These are phyloP conservation scores for Biancaea sappan DNA, from an alignment of 306 rosid species.

Conservation along the genomic window DNA sequence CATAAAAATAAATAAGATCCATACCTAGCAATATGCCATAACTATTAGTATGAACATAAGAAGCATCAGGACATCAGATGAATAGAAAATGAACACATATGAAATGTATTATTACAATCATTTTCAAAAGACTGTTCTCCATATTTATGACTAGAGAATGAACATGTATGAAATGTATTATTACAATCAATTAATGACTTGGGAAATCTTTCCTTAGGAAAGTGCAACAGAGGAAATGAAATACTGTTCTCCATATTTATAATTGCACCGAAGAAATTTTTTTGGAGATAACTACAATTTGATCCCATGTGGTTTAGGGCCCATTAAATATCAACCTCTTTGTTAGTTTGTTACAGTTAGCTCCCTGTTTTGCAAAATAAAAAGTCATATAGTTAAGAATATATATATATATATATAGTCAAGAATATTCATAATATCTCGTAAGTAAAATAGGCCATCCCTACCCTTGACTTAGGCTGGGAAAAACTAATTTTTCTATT, in stretches of 20 bases:
- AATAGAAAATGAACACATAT: background rate
- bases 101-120: background rate
- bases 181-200: background rate
- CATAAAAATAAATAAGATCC: background rate
- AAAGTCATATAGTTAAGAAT: background rate
- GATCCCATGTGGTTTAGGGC: background rate
- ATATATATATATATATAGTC: too few relatives aligned
- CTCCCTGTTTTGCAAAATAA: background rate
- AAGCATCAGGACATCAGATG: background rate
- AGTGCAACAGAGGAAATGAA: background rate
- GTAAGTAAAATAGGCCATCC: background rate
- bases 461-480: background rate
- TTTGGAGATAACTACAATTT: background rate
- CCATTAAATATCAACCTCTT: background rate
- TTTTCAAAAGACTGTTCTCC: background rate
- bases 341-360: background rate
- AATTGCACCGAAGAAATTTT: background rate
- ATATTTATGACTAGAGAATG: background rate
- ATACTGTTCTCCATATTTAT: background rate
- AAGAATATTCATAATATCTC: too few relatives aligned
- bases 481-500: background rate
- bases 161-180: background rate
- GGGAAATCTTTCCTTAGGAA: too few relatives aligned
- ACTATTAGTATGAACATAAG: background rate
- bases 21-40: conserved; percentile 1